Conservation (phyloP, 177 flowering plant species). For the Telopea speciosissima region DNA sequence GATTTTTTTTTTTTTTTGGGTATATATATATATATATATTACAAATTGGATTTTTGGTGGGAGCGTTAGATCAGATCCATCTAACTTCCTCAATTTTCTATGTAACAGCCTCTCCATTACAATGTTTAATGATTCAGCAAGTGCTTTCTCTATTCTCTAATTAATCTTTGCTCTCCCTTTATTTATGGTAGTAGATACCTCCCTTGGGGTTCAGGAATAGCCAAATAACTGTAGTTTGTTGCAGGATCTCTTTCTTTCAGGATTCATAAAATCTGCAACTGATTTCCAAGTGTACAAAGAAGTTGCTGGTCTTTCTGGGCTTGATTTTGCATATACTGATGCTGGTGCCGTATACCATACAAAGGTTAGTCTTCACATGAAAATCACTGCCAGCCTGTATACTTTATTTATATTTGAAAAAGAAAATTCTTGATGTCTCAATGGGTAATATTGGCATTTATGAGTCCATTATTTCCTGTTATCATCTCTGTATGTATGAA, state of each 20-base stretch:
- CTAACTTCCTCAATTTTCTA: not conserved
- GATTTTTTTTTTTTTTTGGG: too few species aligned
- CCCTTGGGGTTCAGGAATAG: conserved; percentile 2
- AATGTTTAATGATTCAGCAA: not conserved
- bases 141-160: not conserved
- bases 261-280: conserved; percentile 78
- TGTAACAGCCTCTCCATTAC: not conserved
- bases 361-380: conserved; percentile 47
- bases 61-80: not conserved
- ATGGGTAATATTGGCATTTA: too few species aligned
- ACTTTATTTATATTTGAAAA: too few species aligned
- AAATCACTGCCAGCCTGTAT: not conserved
- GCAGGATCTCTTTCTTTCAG: conserved; percentile 85
- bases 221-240: conserved; percentile 19
- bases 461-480: too few species aligned
- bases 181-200: not conserved
- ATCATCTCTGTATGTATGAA: too few species aligned
- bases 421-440: too few species aligned
- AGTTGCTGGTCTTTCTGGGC: conserved; percentile 90
- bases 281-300: conserved; percentile 96
- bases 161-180: not conserved
- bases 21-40: too few species aligned
- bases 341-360: conserved; percentile 85
- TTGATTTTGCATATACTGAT: conserved; percentile 85
- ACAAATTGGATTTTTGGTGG: too few species aligned